Evolutionary conservation across 768 basidiomycete genomes (phyloP), one percentile per base, ranked within the genome.

Genomic region (Neoboletus subvelutipes): DNA sequence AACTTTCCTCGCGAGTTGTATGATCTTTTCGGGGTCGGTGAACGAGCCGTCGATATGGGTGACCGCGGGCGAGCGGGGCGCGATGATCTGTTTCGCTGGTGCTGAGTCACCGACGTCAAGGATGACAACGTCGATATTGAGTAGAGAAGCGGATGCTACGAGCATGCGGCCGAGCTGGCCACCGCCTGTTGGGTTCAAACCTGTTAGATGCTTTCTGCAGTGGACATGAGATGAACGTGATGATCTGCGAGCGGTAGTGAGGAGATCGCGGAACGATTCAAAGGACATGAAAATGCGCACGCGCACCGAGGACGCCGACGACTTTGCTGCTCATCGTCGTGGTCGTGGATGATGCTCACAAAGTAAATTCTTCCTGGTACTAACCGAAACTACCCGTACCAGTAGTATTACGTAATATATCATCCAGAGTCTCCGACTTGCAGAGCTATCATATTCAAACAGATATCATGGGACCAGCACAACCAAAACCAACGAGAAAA

Each of bases 111-210:
- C 92, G 11, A 84, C 82, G 67, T 97, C 97, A 36, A 99, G 87
- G 60, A 97, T 84, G 33, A 94, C 73, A 18, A 95, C 76, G 40
- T 88, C 83, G 64, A 97, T 79, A 66, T 94, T 91, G 49, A 98
- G 81, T 31, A 93, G 80, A 3, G 94, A 87, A 4, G 96, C 95
- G 0, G 95, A 86, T 33, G 87, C 87, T 5, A 88, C 91, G 15
- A 99, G 82, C 97, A 99, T 99, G 24, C 96, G 92, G 26, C 96
- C 96, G 26, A 99, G 84, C 74, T 98, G 96, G 60, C 96, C 95
- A 37, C 97, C 97, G 60, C 96, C 96, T 95, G 57, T 63, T 17
- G 28, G 33, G 20, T 31, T 33, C 20, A 50, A 49, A 36, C 10
- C 28, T 31, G 37, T 57, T 12, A 66, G 56, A 39, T 54, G n/a